Percentiles rank a stretch among this genome's conserved stretches.
These are phyloP conservation scores for Onygena corvina DNA, from an alignment of 2,329 filamentous ascomycete species.

Conservation along the genomic window DNA sequence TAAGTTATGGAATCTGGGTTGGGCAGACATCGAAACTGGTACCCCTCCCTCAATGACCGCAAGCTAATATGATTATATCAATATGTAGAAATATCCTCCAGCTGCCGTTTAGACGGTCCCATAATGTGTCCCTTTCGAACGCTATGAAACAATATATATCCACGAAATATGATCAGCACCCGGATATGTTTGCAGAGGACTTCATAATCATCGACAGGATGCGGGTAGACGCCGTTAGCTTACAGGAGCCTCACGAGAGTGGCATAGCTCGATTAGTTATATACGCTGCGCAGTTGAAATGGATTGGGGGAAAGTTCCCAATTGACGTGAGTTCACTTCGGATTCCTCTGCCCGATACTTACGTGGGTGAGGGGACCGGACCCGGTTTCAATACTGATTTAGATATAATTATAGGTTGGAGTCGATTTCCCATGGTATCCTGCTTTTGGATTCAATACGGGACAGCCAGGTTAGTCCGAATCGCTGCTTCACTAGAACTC, in stretches of 20 bases:
- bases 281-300: slow-evolving; percentile 85
- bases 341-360: background rate
- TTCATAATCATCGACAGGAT: slow-evolving; percentile 74
- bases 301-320: slow-evolving; percentile 90
- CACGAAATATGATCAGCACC: slow-evolving; percentile 95
- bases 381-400: slow-evolving; percentile 6
- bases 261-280: slow-evolving; percentile 78
- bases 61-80: background rate
- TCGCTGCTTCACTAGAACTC: background rate
- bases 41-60: background rate
- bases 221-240: slow-evolving; percentile 74
- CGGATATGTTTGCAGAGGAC: slow-evolving; percentile 89
- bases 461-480: slow-evolving; percentile 45
- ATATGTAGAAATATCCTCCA: slow-evolving; percentile 44
- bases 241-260: slow-evolving; percentile 74
- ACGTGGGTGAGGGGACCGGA: background rate
- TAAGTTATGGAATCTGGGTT: background rate
- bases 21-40: background rate
- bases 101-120: slow-evolving; percentile 78
- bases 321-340: slow-evolving; percentile 55
- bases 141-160: slow-evolving; percentile 94
- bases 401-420: slow-evolving; percentile 51
- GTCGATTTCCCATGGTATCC: slow-evolving; percentile 96
- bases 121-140: slow-evolving; percentile 62
- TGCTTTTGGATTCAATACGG: slow-evolving; percentile 76